Percentiles rank a stretch among this genome's conserved stretches.
Evolutionary conservation across 192 early-diverging fungal species (phyloP).

Genomic region (Geranomyces variabilis): DNA sequence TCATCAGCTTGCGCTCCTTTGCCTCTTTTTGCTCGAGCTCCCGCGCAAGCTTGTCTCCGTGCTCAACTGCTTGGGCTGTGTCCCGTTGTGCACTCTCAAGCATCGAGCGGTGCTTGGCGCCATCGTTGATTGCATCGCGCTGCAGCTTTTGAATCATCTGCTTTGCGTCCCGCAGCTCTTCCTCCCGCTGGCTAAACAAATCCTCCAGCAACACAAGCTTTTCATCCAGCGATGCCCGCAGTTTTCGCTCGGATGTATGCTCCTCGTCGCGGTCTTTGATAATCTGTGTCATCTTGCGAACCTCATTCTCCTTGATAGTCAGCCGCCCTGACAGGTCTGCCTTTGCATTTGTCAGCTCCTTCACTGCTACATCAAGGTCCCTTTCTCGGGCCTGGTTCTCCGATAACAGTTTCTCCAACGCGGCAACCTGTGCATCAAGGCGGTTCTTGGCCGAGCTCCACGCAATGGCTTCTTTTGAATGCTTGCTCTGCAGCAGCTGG

Average conservation of each 20-base stretch:
- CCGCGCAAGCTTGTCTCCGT: slow-evolving; percentile 43
- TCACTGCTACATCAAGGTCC: slow-evolving; percentile 33
- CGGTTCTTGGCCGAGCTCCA: slow-evolving; percentile 35
- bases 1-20: slow-evolving; percentile 41
- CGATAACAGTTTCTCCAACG: slow-evolving; percentile 14
- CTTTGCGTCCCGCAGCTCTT: slow-evolving; percentile 39
- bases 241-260: slow-evolving; percentile 1
- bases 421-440: slow-evolving; percentile 37
- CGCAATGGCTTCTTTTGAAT: slow-evolving; percentile 33
- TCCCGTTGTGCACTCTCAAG: slow-evolving; percentile 47
- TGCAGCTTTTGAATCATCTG: slow-evolving; percentile 31
- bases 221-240: slow-evolving; percentile 7
- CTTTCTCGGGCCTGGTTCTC: slow-evolving; percentile 27
- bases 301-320: slow-evolving; percentile 39
- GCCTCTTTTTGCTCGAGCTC: slow-evolving; percentile 46
- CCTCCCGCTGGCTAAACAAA: slow-evolving; percentile 29
- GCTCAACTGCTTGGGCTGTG: slow-evolving; percentile 37
- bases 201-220: slow-evolving; percentile 7
- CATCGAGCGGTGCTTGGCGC: slow-evolving; percentile 33
- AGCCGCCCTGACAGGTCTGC: slow-evolving; percentile 43
- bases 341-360: slow-evolving; percentile 36
- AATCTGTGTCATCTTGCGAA: slow-evolving; percentile 39
- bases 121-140: slow-evolving; percentile 40
- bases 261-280: slow-evolving; percentile 18
- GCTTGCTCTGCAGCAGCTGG: neutral